phyloP scores from a whole-genome alignment of 129 eudicot genomes.

The Scalesia atractyloides region DNA sequence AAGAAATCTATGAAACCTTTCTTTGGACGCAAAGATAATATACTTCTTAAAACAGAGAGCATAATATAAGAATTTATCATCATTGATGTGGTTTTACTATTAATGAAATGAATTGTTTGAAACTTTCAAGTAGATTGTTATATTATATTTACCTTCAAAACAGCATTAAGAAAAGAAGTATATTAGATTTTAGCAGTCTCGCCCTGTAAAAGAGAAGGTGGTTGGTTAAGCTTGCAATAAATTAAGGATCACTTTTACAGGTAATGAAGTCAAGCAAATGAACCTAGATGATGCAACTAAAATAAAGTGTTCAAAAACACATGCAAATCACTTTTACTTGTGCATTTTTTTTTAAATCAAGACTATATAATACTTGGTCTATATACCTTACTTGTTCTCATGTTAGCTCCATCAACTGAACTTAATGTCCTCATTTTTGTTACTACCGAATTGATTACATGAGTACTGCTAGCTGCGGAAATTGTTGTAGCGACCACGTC shows the following conservation, averaged over 20 bases:
- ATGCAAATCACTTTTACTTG: slow-evolving; percentile 1
- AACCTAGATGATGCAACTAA: slow-evolving; percentile 18
- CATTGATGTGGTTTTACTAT: slow-evolving; percentile 17
- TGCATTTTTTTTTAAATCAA: not conserved
- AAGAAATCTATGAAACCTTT: too few relatives aligned
- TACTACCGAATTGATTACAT: too few relatives aligned
- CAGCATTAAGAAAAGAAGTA: slow-evolving; percentile 82
- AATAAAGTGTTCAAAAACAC: slow-evolving; percentile 11
- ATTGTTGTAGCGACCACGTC: too few relatives aligned
- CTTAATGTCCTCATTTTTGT: too few relatives aligned
- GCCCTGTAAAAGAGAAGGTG: slow-evolving; percentile 49
- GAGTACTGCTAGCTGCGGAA: too few relatives aligned
- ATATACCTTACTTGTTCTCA: too few relatives aligned
- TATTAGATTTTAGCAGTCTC: slow-evolving; percentile 66
- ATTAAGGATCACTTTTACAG: slow-evolving; percentile 2
- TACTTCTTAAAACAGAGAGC: not conserved
- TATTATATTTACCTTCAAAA: slow-evolving; percentile 68
- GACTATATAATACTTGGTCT: not conserved
- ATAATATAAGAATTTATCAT: slow-evolving; percentile 1
- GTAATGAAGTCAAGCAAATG: slow-evolving; percentile 5
- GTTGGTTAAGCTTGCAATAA: slow-evolving; percentile 26
- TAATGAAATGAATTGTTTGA: slow-evolving; percentile 7
- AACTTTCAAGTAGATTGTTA: slow-evolving; percentile 15
- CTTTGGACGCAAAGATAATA: too few relatives aligned
- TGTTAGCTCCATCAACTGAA: too few relatives aligned